Percentiles rank a stretch among this genome's conserved stretches.
phyloP scores from a whole-genome alignment of 1,284 basidiomycete genomes.

The Singerocomus inundabilis region DNA sequence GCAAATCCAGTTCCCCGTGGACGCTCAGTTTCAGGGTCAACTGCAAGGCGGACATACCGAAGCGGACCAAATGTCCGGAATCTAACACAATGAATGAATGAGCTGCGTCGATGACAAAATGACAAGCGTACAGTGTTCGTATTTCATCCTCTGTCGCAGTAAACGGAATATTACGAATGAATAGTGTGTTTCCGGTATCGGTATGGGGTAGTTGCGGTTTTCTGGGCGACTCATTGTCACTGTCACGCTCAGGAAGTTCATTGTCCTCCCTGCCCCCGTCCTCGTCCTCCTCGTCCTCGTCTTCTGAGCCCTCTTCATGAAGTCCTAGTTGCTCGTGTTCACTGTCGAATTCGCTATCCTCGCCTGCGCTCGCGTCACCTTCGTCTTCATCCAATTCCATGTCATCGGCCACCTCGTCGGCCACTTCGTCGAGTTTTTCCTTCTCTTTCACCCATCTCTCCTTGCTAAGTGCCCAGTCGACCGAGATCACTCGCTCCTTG shows the following conservation, averaged over 20 bases:
- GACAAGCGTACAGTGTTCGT: conserved; percentile 62
- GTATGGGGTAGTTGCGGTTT: conserved; percentile 77
- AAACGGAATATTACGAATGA: conserved; percentile 94
- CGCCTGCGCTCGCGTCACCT: conserved; percentile 31
- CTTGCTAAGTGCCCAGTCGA: conserved; percentile 97
- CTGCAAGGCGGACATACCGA: conserved; percentile 89
- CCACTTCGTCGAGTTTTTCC: conserved; percentile 48
- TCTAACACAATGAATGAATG: conserved; percentile 30
- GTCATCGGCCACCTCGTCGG: conserved; percentile 34
- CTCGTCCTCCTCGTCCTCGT: conserved; percentile 34
- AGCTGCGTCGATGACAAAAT: background rate
- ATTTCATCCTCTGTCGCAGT: conserved; percentile 90
- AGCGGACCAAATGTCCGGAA: conserved; percentile 92
- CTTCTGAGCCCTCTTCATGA: conserved; percentile 40
- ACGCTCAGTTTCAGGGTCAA: conserved; percentile 82
- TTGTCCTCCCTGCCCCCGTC: conserved; percentile 39
- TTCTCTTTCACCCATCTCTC: conserved; percentile 87
- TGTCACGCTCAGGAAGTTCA: conserved; percentile 46
- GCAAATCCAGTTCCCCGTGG: conserved; percentile 96
- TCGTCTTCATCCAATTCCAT: conserved; percentile 39
- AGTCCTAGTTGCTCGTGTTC: conserved; percentile 43
- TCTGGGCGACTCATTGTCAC: conserved; percentile 38
- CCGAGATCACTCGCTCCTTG: conserved; percentile 75
- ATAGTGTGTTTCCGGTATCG: conserved; percentile 88
- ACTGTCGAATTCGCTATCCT: conserved; percentile 20